A percentile compares a stretch with the other conserved stretches of the same genome.
These are phyloP conservation scores for Brassica rapa DNA, from an alignment of 345 rosid genomes.

Conservation along the genomic window DNA sequence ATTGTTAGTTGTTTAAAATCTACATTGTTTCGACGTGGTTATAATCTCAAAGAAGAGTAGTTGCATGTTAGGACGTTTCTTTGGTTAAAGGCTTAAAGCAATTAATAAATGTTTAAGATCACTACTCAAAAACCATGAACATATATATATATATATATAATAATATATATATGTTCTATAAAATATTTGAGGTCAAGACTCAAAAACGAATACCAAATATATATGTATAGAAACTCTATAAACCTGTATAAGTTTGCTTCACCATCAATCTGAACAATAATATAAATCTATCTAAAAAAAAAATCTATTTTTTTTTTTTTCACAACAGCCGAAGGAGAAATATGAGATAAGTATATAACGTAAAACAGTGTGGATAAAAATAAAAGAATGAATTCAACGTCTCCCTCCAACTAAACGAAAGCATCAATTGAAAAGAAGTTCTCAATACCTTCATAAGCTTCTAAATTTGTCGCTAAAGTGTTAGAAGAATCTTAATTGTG, in stretches of 20 bases:
- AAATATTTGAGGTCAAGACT: no score
- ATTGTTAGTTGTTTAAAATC: background rate
- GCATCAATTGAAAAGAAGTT: background rate
- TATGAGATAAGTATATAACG: conserved; percentile 6
- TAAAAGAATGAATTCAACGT: conserved; percentile 8
- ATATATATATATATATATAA: no score
- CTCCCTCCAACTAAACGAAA: conserved; percentile 26
- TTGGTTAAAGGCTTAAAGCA: background rate
- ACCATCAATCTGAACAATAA: conserved; percentile 18
- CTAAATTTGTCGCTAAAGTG: conserved; percentile 15
- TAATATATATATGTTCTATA: no score
- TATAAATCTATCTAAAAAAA: background rate
- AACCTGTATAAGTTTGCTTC: conserved; percentile 15
- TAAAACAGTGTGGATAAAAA: conserved; percentile 7
- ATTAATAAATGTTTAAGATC: background rate
- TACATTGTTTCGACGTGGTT: background rate
- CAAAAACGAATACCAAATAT: no score
- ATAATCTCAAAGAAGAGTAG: background rate
- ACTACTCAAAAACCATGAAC: background rate
- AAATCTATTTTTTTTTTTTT: background rate
- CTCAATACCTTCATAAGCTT: conserved; percentile 15
- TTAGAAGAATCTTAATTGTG: conserved; percentile 26
- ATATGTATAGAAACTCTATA: no score
- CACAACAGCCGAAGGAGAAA: conserved; percentile 10
- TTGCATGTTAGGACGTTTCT: background rate